Percentiles rank a stretch among this genome's conserved stretches.
phyloP scores from a whole-genome alignment of 106 monocot species.

The Dioscorea alata region DNA sequence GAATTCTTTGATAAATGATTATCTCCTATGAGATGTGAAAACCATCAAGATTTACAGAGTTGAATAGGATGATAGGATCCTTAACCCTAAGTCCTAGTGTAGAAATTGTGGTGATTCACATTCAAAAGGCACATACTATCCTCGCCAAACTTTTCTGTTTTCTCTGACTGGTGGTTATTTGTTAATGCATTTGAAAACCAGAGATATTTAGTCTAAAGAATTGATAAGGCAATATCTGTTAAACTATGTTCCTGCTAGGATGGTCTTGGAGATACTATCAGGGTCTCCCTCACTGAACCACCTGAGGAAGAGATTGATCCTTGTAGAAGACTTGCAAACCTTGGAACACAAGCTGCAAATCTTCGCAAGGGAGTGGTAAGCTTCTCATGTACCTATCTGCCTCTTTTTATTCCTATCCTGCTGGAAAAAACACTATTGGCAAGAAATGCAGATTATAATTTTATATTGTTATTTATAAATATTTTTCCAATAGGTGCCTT shows the following conservation, averaged over 20 bases:
- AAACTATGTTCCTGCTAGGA: slow-evolving; percentile 39
- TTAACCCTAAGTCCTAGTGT: no score
- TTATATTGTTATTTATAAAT: neutral
- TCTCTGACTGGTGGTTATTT: no score
- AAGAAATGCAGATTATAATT: neutral
- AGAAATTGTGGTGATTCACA: no score
- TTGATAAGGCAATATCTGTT: no score
- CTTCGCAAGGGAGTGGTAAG: slow-evolving; percentile 86
- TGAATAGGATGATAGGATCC: no score
- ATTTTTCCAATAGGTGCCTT: slow-evolving; percentile 47
- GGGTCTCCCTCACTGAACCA: slow-evolving; percentile 97
- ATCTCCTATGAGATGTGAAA: no score
- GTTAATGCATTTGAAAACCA: no score
- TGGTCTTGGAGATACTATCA: slow-evolving; percentile 97
- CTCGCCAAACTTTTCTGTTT: no score
- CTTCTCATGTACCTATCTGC: slow-evolving; percentile 5
- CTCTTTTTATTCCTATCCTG: neutral
- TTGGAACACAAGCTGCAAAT: slow-evolving; percentile 72
- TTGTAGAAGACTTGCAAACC: slow-evolving; percentile 88
- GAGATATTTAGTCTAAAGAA: no score
- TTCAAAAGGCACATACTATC: no score
- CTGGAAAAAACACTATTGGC: neutral
- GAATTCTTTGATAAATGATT: no score
- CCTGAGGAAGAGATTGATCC: slow-evolving; percentile 99
- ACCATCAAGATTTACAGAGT: no score